phyloP scores from a whole-genome alignment of 2,329 filamentous ascomycete species.

The Pyrenophora teres region DNA sequence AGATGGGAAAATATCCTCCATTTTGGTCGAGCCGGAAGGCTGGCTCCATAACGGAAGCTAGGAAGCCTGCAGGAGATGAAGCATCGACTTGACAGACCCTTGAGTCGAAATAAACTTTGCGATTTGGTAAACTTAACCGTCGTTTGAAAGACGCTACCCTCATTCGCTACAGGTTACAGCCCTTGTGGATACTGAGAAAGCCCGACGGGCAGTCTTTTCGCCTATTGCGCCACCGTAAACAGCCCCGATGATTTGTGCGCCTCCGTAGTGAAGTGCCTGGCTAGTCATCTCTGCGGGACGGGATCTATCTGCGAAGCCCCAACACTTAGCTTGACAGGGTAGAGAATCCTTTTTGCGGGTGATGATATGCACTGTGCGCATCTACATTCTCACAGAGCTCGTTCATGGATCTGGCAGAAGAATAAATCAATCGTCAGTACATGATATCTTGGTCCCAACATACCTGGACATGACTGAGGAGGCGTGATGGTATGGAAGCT shows the following conservation, averaged over 20 bases:
- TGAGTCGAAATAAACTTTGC: conserved; percentile 29
- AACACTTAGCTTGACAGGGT: neutral
- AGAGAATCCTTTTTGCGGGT: conserved; percentile 8
- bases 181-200: conserved; percentile 1
- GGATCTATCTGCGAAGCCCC: conserved; percentile 7
- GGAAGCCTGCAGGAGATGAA: conserved; percentile 22
- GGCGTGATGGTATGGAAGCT: neutral
- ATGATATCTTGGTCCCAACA: neutral
- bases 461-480: neutral
- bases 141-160: neutral
- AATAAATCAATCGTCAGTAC: neutral
- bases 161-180: conserved; percentile 6
- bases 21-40: conserved; percentile 16
- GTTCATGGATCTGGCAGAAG: neutral
- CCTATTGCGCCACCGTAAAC: conserved; percentile 1
- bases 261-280: conserved; percentile 1
- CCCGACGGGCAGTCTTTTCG: conserved; percentile 11
- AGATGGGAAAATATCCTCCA: conserved; percentile 2
- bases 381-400: neutral
- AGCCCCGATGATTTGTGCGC: neutral
- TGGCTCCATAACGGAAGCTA: conserved; percentile 18
- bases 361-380: conserved; percentile 9
- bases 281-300: conserved; percentile 15
- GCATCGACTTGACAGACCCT: conserved; percentile 14
- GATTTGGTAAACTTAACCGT: neutral